Base-by-base conservation (phyloP, 2,329 filamentous ascomycete genomes). In the Helotiales sp. region DNA sequence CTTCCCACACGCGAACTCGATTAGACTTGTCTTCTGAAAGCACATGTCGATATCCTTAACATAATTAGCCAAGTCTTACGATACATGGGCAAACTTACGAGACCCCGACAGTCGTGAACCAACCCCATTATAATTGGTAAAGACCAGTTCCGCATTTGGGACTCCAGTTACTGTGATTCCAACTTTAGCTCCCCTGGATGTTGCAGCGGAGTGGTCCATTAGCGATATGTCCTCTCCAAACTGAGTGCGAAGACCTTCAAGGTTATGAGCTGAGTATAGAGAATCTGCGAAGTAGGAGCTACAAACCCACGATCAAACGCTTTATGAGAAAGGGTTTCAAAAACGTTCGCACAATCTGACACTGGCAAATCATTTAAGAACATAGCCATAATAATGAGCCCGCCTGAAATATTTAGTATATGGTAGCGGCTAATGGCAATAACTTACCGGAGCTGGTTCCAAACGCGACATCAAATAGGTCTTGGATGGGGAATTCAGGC, bases 121-220 rank as follows among this genome's bases (percentile, higher is more conserved):
- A 20, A 47, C n/a, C 15, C 43, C 43, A 20, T 47, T 47, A 20
- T 47, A 47, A 47, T 47, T 47, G 20, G 43, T 22, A 20, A 17
- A 47, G 43, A 47, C 43, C n/a, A 47, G n/a, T 47, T 47, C 43
- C n/a, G 43, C 43, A 47, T 47, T 47, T 13, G 43, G 43, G 4
- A 47, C 43, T 47, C 43, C 43, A 20, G 43, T 47, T 47, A 47
- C 43, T 47, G 43, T 47, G 43, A 47, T 47, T 47, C 43, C 43
- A 17, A 47, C 43, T 17, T 47, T 47, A 47, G 43, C 43, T 20
- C 43, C 43, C 20, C 20, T 47, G n/a, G 43, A 20, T 22, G 43
- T 47, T 47, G 43, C 43, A 20, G 43, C 43, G 20, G 43, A 47
- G 43, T 47, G 43, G 43, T 47, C 43, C 43, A 47, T 47, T 7